Evolutionary conservation across 164 flowering plant genomes (phyloP).

Genomic region (Aristolochia contorta): DNA sequence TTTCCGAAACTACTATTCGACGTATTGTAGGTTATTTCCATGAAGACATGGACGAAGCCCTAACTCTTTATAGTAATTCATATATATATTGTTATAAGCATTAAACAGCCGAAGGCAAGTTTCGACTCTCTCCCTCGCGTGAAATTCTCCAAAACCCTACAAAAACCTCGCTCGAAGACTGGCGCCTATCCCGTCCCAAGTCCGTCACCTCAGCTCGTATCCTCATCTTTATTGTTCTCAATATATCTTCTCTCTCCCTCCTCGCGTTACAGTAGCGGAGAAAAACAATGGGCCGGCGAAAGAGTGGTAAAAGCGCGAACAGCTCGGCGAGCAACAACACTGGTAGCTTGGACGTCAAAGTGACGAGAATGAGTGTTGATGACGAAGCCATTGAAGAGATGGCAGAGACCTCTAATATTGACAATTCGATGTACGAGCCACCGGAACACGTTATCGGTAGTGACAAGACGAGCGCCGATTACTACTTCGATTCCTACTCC

Average conservation of each 20-base stretch:
- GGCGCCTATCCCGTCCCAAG: neutral
- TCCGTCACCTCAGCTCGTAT: neutral
- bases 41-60: too few relatives aligned
- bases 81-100: too few relatives aligned
- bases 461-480: constrained; percentile 92
- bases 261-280: neutral
- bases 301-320: constrained; percentile 12
- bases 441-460: constrained; percentile 22
- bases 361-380: constrained; percentile 19
- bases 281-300: constrained; percentile 30
- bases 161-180: neutral
- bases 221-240: neutral
- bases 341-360: constrained; percentile 11
- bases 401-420: constrained; percentile 33
- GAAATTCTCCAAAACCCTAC: neutral
- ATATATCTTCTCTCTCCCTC: neutral
- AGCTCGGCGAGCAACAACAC: constrained; percentile 13
- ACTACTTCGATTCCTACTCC: constrained; percentile 99
- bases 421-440: constrained; percentile 28
- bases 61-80: too few relatives aligned
- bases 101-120: too few relatives aligned
- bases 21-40: too few relatives aligned
- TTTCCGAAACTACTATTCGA: too few relatives aligned
- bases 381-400: constrained; percentile 19
- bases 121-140: neutral